Conservation (phyloP, 2,329 filamentous ascomycete species). For the Myriosclerotinia duriaeana region DNA sequence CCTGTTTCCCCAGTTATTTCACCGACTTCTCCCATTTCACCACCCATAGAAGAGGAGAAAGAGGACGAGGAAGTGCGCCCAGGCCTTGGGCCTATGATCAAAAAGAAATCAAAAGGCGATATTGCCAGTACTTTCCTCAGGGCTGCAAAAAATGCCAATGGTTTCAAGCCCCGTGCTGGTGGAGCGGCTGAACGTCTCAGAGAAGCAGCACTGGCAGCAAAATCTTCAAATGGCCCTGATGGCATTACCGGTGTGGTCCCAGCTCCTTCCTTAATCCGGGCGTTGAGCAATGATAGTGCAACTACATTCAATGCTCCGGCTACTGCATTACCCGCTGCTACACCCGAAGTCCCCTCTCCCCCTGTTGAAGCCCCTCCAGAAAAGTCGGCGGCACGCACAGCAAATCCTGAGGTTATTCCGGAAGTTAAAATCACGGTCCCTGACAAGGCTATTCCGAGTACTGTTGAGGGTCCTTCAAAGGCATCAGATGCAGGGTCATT, state of each 20-base stretch:
- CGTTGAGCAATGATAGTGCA: constrained; percentile 44
- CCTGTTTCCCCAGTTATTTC: constrained; percentile 23
- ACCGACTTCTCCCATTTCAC: constrained; percentile 20
- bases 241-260: constrained; percentile 88
- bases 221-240: constrained; percentile 69
- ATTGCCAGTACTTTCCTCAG: constrained; percentile 77
- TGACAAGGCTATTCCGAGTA: constrained; percentile 45
- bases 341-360: neutral
- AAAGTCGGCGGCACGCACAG: constrained; percentile 35
- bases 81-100: constrained; percentile 86
- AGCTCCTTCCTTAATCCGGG: constrained; percentile 59
- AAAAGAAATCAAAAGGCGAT: constrained; percentile 69
- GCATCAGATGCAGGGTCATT: constrained; percentile 40
- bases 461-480: constrained; percentile 44
- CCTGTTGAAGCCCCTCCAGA: constrained; percentile 18
- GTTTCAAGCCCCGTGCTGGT: constrained; percentile 84
- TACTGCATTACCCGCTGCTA: constrained; percentile 35
- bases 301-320: constrained; percentile 31
- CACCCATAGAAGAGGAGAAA: constrained; percentile 27
- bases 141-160: constrained; percentile 68
- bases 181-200: constrained; percentile 76
- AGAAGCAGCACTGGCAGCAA: constrained; percentile 51
- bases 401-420: constrained; percentile 46
- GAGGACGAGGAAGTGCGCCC: constrained; percentile 54
- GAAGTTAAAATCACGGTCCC: constrained; percentile 60